Conservation (phyloP, 106 monocot species). For the Dioscorea dumetorum region DNA sequence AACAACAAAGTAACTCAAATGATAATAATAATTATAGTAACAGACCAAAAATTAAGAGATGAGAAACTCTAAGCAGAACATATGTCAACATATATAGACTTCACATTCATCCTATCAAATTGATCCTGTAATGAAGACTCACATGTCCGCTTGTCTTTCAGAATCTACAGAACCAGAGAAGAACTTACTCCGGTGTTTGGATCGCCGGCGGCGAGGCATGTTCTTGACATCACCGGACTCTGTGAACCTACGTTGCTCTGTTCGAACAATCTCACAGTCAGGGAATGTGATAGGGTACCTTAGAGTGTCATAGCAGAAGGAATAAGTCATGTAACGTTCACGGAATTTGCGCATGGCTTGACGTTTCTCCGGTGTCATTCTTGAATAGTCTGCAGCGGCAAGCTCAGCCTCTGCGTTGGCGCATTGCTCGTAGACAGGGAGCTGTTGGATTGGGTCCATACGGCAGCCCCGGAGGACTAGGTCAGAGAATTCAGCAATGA, state of each 20-base stretch:
- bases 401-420: conserved; percentile 16
- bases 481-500: conserved; percentile 60
- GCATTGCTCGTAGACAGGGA: conserved; percentile 16
- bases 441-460: conserved; percentile 17
- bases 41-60: too few relatives aligned
- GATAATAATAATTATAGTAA: too few relatives aligned
- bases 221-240: conserved; percentile 29
- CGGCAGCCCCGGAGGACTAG: conserved; percentile 58
- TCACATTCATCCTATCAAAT: too few relatives aligned
- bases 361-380: conserved; percentile 37
- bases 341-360: conserved; percentile 42
- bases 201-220: not conserved
- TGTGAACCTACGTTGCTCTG: conserved; percentile 36
- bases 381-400: conserved; percentile 6
- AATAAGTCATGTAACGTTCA: conserved; percentile 51
- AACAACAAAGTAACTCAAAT: too few relatives aligned
- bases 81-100: too few relatives aligned
- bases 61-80: too few relatives aligned
- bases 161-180: too few relatives aligned
- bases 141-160: too few relatives aligned
- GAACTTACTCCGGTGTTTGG: not conserved
- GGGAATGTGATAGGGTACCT: conserved; percentile 44
- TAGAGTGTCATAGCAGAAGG: conserved; percentile 43
- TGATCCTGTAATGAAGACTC: too few relatives aligned
- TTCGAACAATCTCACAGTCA: conserved; percentile 39